Evolutionary conservation across 2,329 filamentous ascomycete species (phyloP), one percentile per base, ranked within the genome.

Genomic region (Mollisiaceae sp.): DNA sequence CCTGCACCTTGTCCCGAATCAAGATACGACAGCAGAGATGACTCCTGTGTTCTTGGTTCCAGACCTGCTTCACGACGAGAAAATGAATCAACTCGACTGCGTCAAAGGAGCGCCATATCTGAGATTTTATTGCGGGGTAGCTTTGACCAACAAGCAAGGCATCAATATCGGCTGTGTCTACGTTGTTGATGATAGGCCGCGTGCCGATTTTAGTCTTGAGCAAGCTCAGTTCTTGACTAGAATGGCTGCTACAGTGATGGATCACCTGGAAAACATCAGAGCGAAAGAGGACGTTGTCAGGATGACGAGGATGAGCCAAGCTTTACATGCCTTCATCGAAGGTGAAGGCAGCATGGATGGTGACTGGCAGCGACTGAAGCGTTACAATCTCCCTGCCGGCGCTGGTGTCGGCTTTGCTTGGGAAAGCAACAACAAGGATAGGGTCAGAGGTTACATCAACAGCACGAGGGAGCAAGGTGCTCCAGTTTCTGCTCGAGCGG

Each of bases 191-290:
- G 82, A 85, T 39, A 78, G 79, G 15, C 82, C 85, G 0, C 83
- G 85, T 18, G 70, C 82, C 50, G 84, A 83, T 0, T 72, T 91
- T 12, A 77, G 78, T 14, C 68, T 77, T 0, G 79, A 80, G 15
- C 82, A 87, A 62, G 68, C 83, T 1, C 79, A 80, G n/a, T 87
- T 86, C 58, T 77, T 91, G 72, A 82, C 83, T 52, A 85, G 85
- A 35, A 80, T 89, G 75, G 78, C 83, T 0, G 78, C 78, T 35
- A 83, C 85, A 1, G 79, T 87, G 3, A 86, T 88, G 78, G 82
- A 86, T 43, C 87, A 90, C 65, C 74, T 91, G 9, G 86, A 87
- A 76, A 84, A 80, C 78, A 85, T 79, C 57, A 80, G 81, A 70
- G 83, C 78, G 65, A 82, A 77, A 63, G 83, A 81, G 65, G 85